Base-by-base conservation (phyloP, 805 yeast genomes). In the Debaryomyces prosopidis region DNA sequence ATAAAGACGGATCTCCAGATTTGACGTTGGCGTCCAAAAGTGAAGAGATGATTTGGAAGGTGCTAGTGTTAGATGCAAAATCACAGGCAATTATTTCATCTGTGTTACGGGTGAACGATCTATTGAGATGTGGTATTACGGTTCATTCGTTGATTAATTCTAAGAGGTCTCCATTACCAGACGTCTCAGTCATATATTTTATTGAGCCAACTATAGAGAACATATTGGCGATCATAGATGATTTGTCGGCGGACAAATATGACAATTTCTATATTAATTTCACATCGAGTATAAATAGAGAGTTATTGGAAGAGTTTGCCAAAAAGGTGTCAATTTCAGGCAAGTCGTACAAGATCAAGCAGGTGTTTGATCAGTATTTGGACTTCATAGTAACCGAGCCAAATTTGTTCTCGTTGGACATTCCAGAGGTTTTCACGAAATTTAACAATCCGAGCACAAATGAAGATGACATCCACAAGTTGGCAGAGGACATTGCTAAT, bases 351-450 rank as follows among this genome's bases (percentile, higher is more conserved):
- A 81, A 80, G 55, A 85, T 94, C 45, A 80, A 85, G 51, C 98
- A 92, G 64, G 96, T 94, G 4, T 94, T 75, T 66, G 99, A 94
- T 65, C 99, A 94, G 66, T 94, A 91, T 66, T 73, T 92, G 50
- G 91, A 92, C 66, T 94, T 89, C 60, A 75, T 89, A 8, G 97
- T 92, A 17, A 87, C 97, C 1, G 99, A 94, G 62, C 96, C 96
- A 17, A 87, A 89, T 58, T 71, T 94, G 33, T 94, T 91, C 62
- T 84, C 92, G 11, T 71, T 94, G 44, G 95, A 89, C 45, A 58
- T 85, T 46, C 75, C 80, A 1, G 65, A 77, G 20, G 80, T 86
- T 3, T 94, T 88, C 66, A 77, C 84, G 6, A 67, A 74, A 37
- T 77, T 94, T 62, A 87, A 88, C 58, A 77, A 75, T 54, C 90